Evolutionary conservation across 306 rosid species (phyloP).

Genomic region (Senna tora): DNA sequence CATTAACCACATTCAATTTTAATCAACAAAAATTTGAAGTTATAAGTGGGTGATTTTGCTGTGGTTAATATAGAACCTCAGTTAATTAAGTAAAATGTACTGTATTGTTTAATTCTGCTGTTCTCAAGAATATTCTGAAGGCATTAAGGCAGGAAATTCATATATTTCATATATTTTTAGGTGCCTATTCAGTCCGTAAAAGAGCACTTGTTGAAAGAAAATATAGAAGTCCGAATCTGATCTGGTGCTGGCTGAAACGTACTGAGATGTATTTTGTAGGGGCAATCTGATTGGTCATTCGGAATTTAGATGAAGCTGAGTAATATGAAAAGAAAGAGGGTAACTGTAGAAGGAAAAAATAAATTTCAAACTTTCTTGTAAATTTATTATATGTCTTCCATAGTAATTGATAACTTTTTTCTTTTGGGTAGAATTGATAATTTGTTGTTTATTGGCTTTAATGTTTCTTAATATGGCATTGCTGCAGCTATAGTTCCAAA

Average conservation of each 20-base stretch:
- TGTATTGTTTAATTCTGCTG: not conserved
- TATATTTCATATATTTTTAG: slow-evolving; percentile 49
- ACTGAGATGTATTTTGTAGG: not conserved
- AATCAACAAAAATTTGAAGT: not conserved
- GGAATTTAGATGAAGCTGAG: not conserved
- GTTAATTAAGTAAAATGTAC: not conserved
- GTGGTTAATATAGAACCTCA: not conserved
- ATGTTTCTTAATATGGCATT: not conserved
- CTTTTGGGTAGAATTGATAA: too few relatives aligned
- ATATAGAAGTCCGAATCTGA: slow-evolving; percentile 81
- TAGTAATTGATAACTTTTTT: not conserved
- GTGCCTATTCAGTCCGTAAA: slow-evolving; percentile 80
- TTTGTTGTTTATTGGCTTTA: not conserved
- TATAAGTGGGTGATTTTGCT: not conserved
- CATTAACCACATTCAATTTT: not conserved
- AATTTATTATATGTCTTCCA: not conserved
- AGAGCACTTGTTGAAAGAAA: slow-evolving; percentile 75
- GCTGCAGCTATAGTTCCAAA: not conserved
- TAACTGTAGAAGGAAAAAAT: not conserved
- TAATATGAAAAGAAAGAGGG: not conserved
- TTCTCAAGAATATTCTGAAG: not conserved
- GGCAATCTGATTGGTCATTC: slow-evolving; percentile 1
- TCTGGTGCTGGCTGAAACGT: slow-evolving; percentile 5
- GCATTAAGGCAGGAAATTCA: slow-evolving; percentile 12
- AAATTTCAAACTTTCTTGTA: not conserved